These are phyloP conservation scores for Coemansia sp. DNA, from an alignment of 192 early-diverging fungal species.

Conservation along the genomic window DNA sequence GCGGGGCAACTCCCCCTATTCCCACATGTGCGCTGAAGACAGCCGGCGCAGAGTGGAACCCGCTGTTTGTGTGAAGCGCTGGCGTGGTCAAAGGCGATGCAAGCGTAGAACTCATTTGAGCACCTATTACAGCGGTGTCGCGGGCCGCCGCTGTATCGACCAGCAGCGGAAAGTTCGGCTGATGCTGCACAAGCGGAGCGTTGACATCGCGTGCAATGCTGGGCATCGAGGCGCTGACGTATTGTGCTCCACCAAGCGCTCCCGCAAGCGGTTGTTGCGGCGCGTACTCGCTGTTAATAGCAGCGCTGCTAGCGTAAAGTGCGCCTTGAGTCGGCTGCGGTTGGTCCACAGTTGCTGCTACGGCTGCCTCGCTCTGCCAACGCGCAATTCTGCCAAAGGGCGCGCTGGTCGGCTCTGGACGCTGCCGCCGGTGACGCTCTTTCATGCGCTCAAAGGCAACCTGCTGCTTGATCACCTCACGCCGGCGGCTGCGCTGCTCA, in stretches of 20 bases:
- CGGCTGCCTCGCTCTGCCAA: conserved; percentile 42
- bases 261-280: not conserved
- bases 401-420: conserved; percentile 16
- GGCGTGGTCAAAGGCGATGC: conserved; percentile 3
- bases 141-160: conserved; percentile 16
- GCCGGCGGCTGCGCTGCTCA: conserved; percentile 47
- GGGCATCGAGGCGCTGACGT: conserved; percentile 41
- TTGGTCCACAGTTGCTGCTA: conserved; percentile 3
- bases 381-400: conserved; percentile 27
- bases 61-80: not conserved
- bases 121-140: not conserved
- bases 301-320: conserved; percentile 24
- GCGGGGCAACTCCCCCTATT: not conserved
- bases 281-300: conserved; percentile 24
- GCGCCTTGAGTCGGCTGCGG: conserved; percentile 6
- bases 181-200: not conserved
- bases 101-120: not conserved
- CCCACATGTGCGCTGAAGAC: not conserved
- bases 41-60: not conserved
- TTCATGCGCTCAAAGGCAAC: conserved; percentile 57
- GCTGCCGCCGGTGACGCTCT: conserved; percentile 51
- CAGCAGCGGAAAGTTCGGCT: conserved; percentile 9
- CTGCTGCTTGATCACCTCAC: conserved; percentile 54
- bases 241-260: not conserved
- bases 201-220: conserved; percentile 20